Evolutionary conservation across 805 yeast genomes (phyloP), one percentile per base, ranked within the genome.

Genomic region (Alloascoidea hylecoeti): DNA sequence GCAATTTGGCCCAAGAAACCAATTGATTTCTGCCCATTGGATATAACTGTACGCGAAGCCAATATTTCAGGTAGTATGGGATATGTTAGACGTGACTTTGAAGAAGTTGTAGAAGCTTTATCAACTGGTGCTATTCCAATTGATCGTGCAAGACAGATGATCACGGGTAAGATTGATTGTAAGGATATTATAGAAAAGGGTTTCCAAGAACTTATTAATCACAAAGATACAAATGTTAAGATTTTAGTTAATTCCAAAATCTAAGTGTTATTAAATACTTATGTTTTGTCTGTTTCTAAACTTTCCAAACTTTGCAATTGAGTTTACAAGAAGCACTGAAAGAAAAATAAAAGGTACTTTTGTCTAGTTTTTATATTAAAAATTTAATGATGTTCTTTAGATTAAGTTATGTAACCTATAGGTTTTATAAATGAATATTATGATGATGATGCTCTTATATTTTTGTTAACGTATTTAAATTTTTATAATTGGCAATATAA

Each of bases 1-100:
- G 83, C 83, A 3, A 70, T 77, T 34, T 76, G 80, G 79, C 73
- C 76, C 15, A 61, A 64, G 35, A 57, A 63, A 28, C 65, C 73
- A 4, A 55, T 68, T 17, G 58, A 57, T 13, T 68, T 64, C 49
- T 61, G 61, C 44, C 78, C 78, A 39, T 74, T 72, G 76, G 65
- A 63, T 43, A 53, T 72, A 15, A 68, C 78, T 3, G 56, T 64
- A 46, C 63, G 64, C 39, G 83, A 77, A 50, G 75, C 71, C 48
- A 53, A 52, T 35, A 56, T 70, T 28, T 64, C 73, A 34, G 83
- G 81, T 2, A 70, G 78, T 2, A 72, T 74, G 61, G 70, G 78
- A 42, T 74, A 74, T 49, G 66, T 69, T 1, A 63, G 65, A 17
- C 54, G 56, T 41, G 80, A 74, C 52, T 74, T 74, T 42, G 66